phyloP scores from a whole-genome alignment of 2,329 filamentous ascomycete genomes.

The Ophiostoma fasciatum region DNA sequence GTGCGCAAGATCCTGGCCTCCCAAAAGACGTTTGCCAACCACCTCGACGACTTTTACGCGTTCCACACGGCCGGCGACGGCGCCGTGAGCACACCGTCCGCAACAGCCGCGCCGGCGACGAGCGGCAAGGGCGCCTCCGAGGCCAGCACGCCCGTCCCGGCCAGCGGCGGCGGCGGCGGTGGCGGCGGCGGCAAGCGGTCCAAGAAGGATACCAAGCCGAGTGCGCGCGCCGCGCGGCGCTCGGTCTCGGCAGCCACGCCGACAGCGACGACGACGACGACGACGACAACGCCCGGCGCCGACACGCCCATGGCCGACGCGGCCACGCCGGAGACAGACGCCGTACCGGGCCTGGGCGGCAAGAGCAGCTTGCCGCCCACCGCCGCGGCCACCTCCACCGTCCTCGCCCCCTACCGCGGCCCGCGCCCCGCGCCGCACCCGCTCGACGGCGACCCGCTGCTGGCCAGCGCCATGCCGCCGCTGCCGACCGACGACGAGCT shows the following conservation, averaged over 20 bases:
- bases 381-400: constrained; percentile 9
- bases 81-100: not conserved
- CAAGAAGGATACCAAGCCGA: not conserved
- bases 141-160: too few relatives aligned
- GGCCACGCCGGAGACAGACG: not conserved
- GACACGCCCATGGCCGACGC: constrained; percentile 28
- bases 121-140: not conserved
- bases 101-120: constrained; percentile 11
- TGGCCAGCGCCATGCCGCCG: constrained; percentile 41
- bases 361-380: too few relatives aligned
- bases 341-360: too few relatives aligned
- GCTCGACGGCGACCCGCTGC: constrained; percentile 40
- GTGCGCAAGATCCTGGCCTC: constrained; percentile 66
- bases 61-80: constrained; percentile 18
- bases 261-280: constrained; percentile 1
- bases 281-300: constrained; percentile 4
- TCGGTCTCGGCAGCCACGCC: not conserved
- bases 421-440: constrained; percentile 25
- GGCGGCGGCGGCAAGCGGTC: constrained; percentile 2
- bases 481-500: constrained; percentile 47
- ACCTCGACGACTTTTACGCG: constrained; percentile 66
- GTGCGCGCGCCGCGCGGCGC: not conserved
- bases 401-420: constrained; percentile 21
- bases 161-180: not conserved
- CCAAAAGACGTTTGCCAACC: constrained; percentile 72